A percentile compares a stretch with the other conserved stretches of the same genome.
Evolutionary conservation across 192 early-diverging fungal species (phyloP).

Genomic region (Umbelopsis sp.): DNA sequence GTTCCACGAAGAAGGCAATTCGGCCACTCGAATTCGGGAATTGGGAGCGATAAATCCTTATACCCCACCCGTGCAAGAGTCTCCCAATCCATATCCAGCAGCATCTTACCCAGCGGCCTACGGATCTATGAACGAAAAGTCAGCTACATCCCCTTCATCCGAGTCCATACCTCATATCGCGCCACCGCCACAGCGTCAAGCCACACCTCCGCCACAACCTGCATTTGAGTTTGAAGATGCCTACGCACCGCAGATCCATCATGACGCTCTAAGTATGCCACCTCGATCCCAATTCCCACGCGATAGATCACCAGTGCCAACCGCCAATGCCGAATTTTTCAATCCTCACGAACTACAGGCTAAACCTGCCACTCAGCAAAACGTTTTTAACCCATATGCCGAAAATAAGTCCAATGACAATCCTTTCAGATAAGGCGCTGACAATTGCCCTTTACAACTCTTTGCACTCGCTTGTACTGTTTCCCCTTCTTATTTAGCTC

Average conservation of each 20-base stretch:
- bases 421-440: neutral
- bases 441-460: too few relatives aligned
- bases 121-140: too few relatives aligned
- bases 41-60: neutral
- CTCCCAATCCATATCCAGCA: neutral
- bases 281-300: conserved; percentile 2
- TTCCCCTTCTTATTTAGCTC: neutral
- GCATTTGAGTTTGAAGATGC: conserved; percentile 17
- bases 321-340: neutral
- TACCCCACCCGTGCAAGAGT: neutral
- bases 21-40: neutral
- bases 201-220: neutral
- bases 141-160: too few relatives aligned
- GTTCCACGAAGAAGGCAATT: conserved; percentile 13
- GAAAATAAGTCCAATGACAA: neutral
- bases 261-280: conserved; percentile 2
- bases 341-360: neutral
- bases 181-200: neutral
- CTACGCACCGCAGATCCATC: neutral
- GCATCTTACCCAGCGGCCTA: neutral
- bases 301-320: conserved; percentile 1
- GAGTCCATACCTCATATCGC: neutral
- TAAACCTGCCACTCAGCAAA: neutral
- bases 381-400: conserved; percentile 8
- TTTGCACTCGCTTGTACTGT: too few relatives aligned